Conservation (phyloP, 805 yeast genomes). For the Saccharomycopsis guyanensis region DNA sequence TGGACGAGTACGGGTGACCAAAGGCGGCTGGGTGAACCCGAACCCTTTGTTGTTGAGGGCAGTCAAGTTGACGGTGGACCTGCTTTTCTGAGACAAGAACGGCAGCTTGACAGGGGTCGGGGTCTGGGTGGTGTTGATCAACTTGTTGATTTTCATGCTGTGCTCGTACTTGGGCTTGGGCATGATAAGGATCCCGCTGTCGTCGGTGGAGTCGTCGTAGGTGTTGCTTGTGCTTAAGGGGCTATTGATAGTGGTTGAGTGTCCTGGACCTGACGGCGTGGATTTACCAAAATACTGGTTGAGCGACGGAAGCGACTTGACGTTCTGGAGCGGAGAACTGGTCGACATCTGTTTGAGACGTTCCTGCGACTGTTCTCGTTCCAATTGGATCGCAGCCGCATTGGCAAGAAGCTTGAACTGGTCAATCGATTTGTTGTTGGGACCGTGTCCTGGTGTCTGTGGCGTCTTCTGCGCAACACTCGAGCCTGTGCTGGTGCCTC, state of each 20-base stretch:
- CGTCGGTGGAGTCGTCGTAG: constrained; percentile 10
- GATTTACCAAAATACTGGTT: constrained; percentile 7
- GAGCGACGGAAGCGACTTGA: constrained; percentile 13
- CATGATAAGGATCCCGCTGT: constrained; percentile 14
- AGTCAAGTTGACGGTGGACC: constrained; percentile 4
- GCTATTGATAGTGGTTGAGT: neutral
- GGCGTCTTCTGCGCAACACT: neutral
- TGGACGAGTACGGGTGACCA: constrained; percentile 8
- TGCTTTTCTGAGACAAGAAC: neutral
- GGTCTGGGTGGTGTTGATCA: neutral
- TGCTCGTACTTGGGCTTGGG: constrained; percentile 3
- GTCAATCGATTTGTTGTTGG: constrained; percentile 5
- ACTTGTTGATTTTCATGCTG: constrained; percentile 2
- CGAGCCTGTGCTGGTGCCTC: neutral
- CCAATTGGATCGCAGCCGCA: constrained; percentile 20
- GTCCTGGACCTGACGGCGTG: neutral
- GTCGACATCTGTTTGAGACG: neutral
- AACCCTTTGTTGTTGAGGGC: constrained; percentile 1
- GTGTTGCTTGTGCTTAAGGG: constrained; percentile 1
- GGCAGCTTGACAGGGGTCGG: neutral
- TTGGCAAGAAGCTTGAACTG: constrained; percentile 19
- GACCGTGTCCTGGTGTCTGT: neutral
- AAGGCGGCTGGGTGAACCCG: neutral
- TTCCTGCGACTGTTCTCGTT: constrained; percentile 12
- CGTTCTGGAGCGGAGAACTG: constrained; percentile 4